Evolutionary conservation across 192 early-diverging fungal genomes (phyloP), one percentile per base, ranked within the genome.

Genomic region (Podila epicladia): DNA sequence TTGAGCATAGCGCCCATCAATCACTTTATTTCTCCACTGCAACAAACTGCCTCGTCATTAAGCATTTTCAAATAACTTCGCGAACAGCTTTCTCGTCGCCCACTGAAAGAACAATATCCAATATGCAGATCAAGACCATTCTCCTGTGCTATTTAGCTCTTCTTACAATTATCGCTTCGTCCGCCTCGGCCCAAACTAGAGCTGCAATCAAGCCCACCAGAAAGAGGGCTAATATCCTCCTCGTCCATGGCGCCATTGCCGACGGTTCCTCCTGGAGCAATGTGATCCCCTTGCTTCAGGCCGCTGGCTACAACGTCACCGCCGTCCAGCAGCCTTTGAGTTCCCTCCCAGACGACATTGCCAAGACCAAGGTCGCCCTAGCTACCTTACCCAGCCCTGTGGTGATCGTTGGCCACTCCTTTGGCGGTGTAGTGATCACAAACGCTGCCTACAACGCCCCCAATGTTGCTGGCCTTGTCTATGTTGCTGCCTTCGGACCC

Each of bases 391-490:
- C 51, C 7, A 55, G 66, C 11, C 66, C 66, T 19, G 31, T 68
- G 13, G 55, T 68, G 22, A 50, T 68, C 3, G 66, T 68, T 55
- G 53, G 66, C 4, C 66, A 68, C 55, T 68, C 66, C 32, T 68
- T 68, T 29, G 66, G 66, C 9, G 66, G 66, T 3, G 3, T 41
- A 1, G 66, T 58, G n/a, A 41, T 68, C 55, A 41, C 55, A 13
- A 17, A 66, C 2, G 35, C 32, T 15, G 53, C n/a, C 31, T n/a
- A 38, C 9, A 35, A 55, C 32, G 53, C 31, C 35, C 3, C 19
- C 4, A 68, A 58, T 13, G 33, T 68, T 24, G 29, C 66, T 15
- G 31, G 35, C 15, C 26, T 68, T 22, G 66, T 68, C 35, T 68
- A 68, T 13, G 24, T 68, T 7, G 50, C 66, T 0, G 66, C 66